Evolutionary conservation across 2,329 filamentous ascomycete genomes (phyloP).

Genomic region (Huntiella moniliformis): DNA sequence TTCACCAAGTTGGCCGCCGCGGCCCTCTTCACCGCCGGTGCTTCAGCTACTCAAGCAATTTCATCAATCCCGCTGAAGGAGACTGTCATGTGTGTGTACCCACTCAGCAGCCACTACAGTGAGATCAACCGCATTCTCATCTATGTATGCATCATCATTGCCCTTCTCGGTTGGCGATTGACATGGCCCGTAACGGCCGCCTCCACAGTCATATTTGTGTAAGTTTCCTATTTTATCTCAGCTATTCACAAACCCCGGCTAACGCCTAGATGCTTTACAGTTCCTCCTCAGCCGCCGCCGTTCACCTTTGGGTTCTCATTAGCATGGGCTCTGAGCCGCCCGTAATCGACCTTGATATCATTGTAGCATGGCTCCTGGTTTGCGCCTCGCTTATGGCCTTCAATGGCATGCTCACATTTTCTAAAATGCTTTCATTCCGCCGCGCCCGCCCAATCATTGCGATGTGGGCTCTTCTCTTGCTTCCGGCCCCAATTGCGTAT

Average conservation of each 20-base stretch:
- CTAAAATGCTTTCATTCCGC: conserved; percentile 9
- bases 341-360: conserved; percentile 9
- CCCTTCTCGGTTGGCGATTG: conserved; percentile 9
- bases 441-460: conserved; percentile 10
- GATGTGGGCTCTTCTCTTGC: conserved; percentile 8
- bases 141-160: conserved; percentile 8
- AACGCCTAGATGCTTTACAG: not conserved
- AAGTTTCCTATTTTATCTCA: not conserved
- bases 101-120: conserved; percentile 9
- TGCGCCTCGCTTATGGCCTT: conserved; percentile 8
- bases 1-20: not conserved
- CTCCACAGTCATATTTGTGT: conserved; percentile 7
- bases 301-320: conserved; percentile 9
- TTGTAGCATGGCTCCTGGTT: conserved; percentile 10
- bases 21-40: conserved; percentile 2
- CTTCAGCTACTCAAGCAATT: conserved; percentile 6
- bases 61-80: conserved; percentile 5
- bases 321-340: conserved; percentile 7
- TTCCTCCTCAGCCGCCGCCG: conserved; percentile 4
- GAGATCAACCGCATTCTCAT: conserved; percentile 8
- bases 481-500: conserved; percentile 10
- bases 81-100: conserved; percentile 12
- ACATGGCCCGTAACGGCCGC: conserved; percentile 7
- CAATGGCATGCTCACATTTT: conserved; percentile 11
- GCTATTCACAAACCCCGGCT: not conserved